A percentile compares a stretch with the other conserved stretches of the same genome.
Evolutionary conservation across 306 rosid species (phyloP).

Genomic region (Pachyrhizus erosus): DNA sequence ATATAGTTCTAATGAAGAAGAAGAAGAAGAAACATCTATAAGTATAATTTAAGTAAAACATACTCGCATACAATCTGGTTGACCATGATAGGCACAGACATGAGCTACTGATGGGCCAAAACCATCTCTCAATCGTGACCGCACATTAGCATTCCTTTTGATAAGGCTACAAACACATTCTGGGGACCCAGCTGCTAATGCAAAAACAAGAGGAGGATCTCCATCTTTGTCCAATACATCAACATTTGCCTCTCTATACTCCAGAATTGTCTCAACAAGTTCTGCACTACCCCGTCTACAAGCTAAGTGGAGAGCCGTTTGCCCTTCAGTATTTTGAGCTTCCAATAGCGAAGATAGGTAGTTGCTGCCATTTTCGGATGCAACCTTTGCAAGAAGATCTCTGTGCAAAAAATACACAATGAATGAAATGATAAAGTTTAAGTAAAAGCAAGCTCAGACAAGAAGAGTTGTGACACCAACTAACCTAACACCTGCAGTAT

Average conservation of each 20-base stretch:
- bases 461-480: slow-evolving; percentile 42
- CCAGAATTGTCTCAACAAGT: slow-evolving; percentile 89
- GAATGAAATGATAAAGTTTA: slow-evolving; percentile 27
- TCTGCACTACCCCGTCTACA: slow-evolving; percentile 93
- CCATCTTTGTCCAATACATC: slow-evolving; percentile 96
- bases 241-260: slow-evolving; percentile 78
- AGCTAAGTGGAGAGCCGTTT: slow-evolving; percentile 97
- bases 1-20: slow-evolving; percentile 38
- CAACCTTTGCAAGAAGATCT: slow-evolving; percentile 78
- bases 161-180: slow-evolving; percentile 86
- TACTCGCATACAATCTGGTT: slow-evolving; percentile 99
- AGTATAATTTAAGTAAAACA: slow-evolving; percentile 51
- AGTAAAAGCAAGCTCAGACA: slow-evolving; percentile 36
- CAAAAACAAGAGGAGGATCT: slow-evolving; percentile 98
- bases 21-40: slow-evolving; percentile 39
- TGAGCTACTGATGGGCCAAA: slow-evolving; percentile 96
- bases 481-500: slow-evolving; percentile 82
- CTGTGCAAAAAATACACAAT: slow-evolving; percentile 59
- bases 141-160: slow-evolving; percentile 84
- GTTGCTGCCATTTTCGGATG: slow-evolving; percentile 61
- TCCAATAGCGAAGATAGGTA: slow-evolving; percentile 73
- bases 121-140: slow-evolving; percentile 89
- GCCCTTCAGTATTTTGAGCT: slow-evolving; percentile 92
- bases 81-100: slow-evolving; percentile 98
- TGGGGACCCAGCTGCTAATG: slow-evolving; percentile 96